Base-by-base conservation (phyloP, 129 eudicot species). In the Helianthus tuberosus region DNA sequence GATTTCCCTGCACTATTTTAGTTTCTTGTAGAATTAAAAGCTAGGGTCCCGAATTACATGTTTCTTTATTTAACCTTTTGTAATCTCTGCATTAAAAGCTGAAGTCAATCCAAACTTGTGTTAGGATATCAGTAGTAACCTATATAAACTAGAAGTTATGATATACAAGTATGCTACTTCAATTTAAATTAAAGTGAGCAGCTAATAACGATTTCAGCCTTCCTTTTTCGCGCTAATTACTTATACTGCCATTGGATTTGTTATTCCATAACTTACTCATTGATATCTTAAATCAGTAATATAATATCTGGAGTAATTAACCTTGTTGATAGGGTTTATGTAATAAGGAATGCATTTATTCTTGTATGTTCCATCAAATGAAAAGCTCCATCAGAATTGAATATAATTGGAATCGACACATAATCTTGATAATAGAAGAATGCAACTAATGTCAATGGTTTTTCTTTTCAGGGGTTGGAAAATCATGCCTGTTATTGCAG, bases 401-500 rank as follows among this genome's bases (percentile, higher is more conserved):
- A 68, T 68, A 13, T 52, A 63, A 35, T 36, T 53, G 4, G 32
- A 61, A 5, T 61, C 5, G 17, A 70, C 36, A 70, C 51, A 52
- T 14, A 27, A 53, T 70, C 51, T 67, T 53, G 49, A 61, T 51
- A 71, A 62, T 39, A 54, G 49, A 4, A 50, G 20, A 13, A 16
- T 32, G 32, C 54, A 35, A 36, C 32, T 69, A 27, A 69, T 41
- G 52, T 66, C 14, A 13, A 5, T 57, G 50, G 8, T 73, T 55
- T 3, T 29, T 43, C 32, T 44, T 8, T 69, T 61, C 80, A 80
- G 84, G 84, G 20, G 84, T 80, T 75, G 84, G 84, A 69, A 80
- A 80, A 75, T 80, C 98, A 11, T 93, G 96, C 69, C 92, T 93
- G 15, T 90, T 93, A 73, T 82, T 93, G 77, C 98, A 93, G 86